Conservation (phyloP, 495 filamentous ascomycete species). For the Rostrohypoxylon terebratum region DNA sequence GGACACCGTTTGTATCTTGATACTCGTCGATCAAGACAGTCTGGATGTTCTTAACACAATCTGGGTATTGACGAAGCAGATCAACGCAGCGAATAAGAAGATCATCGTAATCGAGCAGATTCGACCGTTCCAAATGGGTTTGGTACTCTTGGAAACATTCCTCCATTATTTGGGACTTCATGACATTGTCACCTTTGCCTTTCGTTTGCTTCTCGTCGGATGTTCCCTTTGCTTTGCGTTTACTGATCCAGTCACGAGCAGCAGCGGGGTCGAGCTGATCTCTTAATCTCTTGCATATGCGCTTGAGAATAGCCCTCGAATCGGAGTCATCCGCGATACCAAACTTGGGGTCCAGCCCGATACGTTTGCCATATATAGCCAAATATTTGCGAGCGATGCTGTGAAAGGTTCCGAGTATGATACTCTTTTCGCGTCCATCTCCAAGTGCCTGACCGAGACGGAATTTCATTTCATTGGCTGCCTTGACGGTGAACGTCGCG, state of each 20-base stretch:
- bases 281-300: constrained; percentile 81
- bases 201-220: constrained; percentile 52
- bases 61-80: constrained; percentile 78
- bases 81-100: constrained; percentile 86
- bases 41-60: constrained; percentile 92
- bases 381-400: constrained; percentile 91
- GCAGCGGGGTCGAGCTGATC: constrained; percentile 74
- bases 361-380: constrained; percentile 83
- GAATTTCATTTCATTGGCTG: constrained; percentile 94
- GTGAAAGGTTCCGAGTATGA: constrained; percentile 96
- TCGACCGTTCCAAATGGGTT: constrained; percentile 74
- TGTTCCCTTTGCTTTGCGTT: constrained; percentile 80
- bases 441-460: constrained; percentile 84
- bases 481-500: constrained; percentile 98
- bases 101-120: constrained; percentile 96
- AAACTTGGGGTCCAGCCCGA: constrained; percentile 85
- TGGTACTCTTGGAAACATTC: constrained; percentile 85
- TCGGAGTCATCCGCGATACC: constrained; percentile 93
- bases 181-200: constrained; percentile 58
- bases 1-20: constrained; percentile 95
- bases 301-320: constrained; percentile 77
- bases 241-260: constrained; percentile 82
- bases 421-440: constrained; percentile 76
- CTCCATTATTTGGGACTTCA: constrained; percentile 79
- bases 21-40: constrained; percentile 97